Base-by-base conservation (phyloP, 345 rosid genomes). In the Citrus mangshanensis region DNA sequence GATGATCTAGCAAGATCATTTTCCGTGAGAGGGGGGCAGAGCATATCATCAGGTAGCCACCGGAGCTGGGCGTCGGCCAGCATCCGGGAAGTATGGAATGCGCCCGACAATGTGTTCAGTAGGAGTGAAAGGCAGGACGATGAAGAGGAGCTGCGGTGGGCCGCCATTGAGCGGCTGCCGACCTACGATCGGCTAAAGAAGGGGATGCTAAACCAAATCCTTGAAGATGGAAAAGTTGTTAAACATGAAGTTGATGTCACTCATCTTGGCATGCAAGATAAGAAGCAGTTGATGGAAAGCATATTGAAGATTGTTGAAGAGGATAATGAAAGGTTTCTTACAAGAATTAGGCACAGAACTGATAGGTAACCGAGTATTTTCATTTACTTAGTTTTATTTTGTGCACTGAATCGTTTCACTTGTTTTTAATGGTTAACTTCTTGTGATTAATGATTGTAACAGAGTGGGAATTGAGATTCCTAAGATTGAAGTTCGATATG, bases 401-500 rank as follows among this genome's bases (percentile, higher is more conserved):
- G 5, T 22, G 13, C 1, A 38, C 72, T 35, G 32, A 12, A 63
- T 60, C 62, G 38, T 4, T 40, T n/a, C 6, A 12, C 14, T 24
- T 12, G 8, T 14, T 56, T 27, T 56, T 59, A 27, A 22, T 28
- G 25, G 0, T 0, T 18, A 18, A 54, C 7, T 71, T 71, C 0
- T 30, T 21, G 2, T 54, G 5, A 28, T 30, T 70, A n/a, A 6
- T 69, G 60, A 72, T 76, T 64, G 74, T 6, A 80, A 62, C 81
- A 95, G 98, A 80, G 98, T 95, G 60, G 97, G 95, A n/a, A 90
- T 95, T 42, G 89, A 95, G 73, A 82, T 89, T 77, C 96, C 98
- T 0, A 89, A 89, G 74, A 90, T 95, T 59, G 98, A 95, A 89
- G 97, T 93, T 4, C 88, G 96, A 30, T 93, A 80, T 64, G 90